phyloP scores from a whole-genome alignment of 805 yeast species.

The Starmerella apis region DNA sequence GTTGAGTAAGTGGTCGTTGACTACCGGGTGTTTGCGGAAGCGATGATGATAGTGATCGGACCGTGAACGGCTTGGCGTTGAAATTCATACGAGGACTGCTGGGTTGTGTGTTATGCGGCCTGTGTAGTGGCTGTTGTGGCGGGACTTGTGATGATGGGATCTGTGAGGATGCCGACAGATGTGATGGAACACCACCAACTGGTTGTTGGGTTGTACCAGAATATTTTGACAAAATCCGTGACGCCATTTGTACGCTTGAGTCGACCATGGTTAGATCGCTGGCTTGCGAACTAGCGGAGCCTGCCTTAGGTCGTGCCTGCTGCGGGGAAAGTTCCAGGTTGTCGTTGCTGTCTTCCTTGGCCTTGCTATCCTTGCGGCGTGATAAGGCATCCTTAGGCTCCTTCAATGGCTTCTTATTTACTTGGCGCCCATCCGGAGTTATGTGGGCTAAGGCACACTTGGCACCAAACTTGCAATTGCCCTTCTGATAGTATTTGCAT shows the following conservation, averaged over 20 bases:
- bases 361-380: constrained; percentile 9
- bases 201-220: constrained; percentile 1
- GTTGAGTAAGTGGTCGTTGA: neutral
- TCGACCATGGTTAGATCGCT: constrained; percentile 13
- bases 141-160: neutral
- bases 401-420: constrained; percentile 36
- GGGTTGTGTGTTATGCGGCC: neutral
- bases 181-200: neutral
- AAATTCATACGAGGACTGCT: constrained; percentile 6
- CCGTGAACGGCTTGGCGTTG: constrained; percentile 1
- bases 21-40: constrained; percentile 2
- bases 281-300: constrained; percentile 11
- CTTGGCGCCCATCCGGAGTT: constrained; percentile 77
- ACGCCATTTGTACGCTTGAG: constrained; percentile 16
- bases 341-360: neutral
- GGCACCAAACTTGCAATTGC: constrained; percentile 91
- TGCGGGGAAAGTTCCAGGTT: neutral
- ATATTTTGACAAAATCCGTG: constrained; percentile 18
- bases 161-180: neutral
- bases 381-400: constrained; percentile 3
- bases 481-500: constrained; percentile 89
- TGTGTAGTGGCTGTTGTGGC: neutral
- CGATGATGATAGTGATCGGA: constrained; percentile 4
- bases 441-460: constrained; percentile 92
- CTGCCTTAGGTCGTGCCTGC: constrained; percentile 4